Evolutionary conservation across 306 rosid genomes (phyloP).

Genomic region (Inga leiocalycina): DNA sequence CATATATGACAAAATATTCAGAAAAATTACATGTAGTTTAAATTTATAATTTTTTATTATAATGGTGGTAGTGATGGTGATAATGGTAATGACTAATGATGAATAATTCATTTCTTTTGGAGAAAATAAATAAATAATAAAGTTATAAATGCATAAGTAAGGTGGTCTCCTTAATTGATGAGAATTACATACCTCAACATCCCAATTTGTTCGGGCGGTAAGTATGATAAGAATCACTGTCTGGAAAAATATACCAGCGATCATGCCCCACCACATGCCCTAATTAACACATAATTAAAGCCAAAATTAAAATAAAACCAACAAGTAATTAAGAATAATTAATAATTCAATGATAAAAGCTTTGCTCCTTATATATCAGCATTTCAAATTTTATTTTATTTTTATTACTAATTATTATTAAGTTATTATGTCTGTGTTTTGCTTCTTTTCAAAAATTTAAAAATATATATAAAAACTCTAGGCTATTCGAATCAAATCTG

Average conservation of each 20-base stretch:
- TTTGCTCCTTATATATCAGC: background rate
- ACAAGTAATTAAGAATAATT: background rate
- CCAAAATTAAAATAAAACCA: background rate
- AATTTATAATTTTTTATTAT: no score
- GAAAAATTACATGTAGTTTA: no score
- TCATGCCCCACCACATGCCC: constrained; percentile 65
- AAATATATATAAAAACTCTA: no score
- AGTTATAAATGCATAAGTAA: background rate
- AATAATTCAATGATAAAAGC: background rate
- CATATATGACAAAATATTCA: no score
- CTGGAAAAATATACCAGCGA: constrained; percentile 51
- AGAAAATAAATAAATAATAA: background rate
- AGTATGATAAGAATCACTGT: constrained; percentile 40
- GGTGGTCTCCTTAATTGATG: background rate
- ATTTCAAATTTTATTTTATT: no score
- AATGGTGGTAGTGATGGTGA: background rate
- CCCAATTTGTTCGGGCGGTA: constrained; percentile 51
- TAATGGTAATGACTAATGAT: background rate
- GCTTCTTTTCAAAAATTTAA: background rate
- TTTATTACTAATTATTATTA: no score
- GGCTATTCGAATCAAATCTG: background rate
- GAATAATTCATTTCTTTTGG: background rate
- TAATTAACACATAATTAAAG: background rate
- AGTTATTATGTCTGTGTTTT: no score
- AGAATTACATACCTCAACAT: constrained; percentile 39